phyloP scores from a whole-genome alignment of 2,329 filamentous ascomycete species.

The Celoporthe dispersa region DNA sequence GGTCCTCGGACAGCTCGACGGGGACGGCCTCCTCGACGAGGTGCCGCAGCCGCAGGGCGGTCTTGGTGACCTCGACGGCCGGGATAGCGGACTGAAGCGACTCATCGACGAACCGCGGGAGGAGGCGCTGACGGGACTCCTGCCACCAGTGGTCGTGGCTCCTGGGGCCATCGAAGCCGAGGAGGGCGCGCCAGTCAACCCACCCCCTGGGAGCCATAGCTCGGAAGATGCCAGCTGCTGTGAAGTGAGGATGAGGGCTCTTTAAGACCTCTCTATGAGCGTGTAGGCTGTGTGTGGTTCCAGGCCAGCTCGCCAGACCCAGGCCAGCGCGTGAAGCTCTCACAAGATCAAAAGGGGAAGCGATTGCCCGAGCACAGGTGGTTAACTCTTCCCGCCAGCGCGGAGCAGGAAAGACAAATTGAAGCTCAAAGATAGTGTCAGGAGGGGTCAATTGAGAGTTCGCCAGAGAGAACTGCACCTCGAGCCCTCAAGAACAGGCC shows the following conservation, averaged over 20 bases:
- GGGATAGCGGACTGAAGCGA: constrained; percentile 69
- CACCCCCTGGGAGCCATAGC: constrained; percentile 29
- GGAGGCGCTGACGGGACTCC: constrained; percentile 55
- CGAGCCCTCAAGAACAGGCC: background rate
- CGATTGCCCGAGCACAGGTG: background rate
- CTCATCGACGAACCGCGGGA: constrained; percentile 65
- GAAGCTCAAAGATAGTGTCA: background rate
- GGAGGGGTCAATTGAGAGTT: background rate
- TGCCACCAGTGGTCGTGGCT: constrained; percentile 45
- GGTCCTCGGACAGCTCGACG: constrained; percentile 80
- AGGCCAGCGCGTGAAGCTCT: background rate
- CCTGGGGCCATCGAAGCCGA: constrained; percentile 42
- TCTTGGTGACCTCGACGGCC: constrained; percentile 81
- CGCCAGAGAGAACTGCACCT: background rate
- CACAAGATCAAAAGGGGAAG: constrained; percentile 5
- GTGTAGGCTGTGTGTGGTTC: background rate
- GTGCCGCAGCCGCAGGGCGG: constrained; percentile 87
- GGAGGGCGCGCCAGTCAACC: constrained; percentile 36
- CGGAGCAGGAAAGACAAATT: background rate
- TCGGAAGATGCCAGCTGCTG: background rate
- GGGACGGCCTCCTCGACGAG: constrained; percentile 88
- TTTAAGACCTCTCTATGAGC: background rate
- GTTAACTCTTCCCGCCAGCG: background rate
- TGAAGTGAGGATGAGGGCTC: too few relatives aligned
- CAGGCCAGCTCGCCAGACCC: background rate